These are phyloP conservation scores for Salix suchowensis DNA, from an alignment of 345 rosid species.

Conservation along the genomic window DNA sequence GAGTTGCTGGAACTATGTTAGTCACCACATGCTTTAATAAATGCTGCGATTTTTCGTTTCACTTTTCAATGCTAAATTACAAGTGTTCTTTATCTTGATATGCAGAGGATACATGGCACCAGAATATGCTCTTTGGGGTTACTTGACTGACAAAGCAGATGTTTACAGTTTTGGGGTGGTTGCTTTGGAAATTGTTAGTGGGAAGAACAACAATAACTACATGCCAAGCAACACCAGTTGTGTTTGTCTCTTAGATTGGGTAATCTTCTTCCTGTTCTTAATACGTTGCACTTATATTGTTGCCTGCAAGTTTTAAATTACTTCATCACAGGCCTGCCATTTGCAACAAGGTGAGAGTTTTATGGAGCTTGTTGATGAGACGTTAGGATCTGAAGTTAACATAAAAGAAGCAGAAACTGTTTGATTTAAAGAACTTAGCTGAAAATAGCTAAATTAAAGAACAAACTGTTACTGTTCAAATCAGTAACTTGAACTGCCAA, in stretches of 20 bases:
- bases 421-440: too few species aligned
- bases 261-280: background rate
- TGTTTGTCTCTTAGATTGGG: constrained; percentile 32
- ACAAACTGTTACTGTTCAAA: too few species aligned
- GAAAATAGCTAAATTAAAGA: too few species aligned
- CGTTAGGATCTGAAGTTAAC: background rate
- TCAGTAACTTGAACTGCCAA: too few species aligned
- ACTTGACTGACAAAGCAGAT: constrained; percentile 27
- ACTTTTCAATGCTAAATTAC: background rate
- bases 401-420: too few species aligned
- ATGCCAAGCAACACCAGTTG: constrained; percentile 14
- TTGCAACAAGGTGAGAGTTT: constrained; percentile 19
- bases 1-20: constrained; percentile 30
- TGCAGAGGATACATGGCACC: background rate
- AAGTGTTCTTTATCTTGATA: background rate
- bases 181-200: constrained; percentile 22
- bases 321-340: constrained; percentile 15
- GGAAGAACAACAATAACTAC: constrained; percentile 17
- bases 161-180: constrained; percentile 33
- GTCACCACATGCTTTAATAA: background rate
- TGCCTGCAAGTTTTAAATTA: background rate
- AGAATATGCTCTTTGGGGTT: too few species aligned
- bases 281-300: background rate
- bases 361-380: constrained; percentile 20
- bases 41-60: background rate